These are phyloP conservation scores for Pseudocercospora pini-densiflorae DNA, from an alignment of 2,329 filamentous ascomycete genomes.

Conservation along the genomic window DNA sequence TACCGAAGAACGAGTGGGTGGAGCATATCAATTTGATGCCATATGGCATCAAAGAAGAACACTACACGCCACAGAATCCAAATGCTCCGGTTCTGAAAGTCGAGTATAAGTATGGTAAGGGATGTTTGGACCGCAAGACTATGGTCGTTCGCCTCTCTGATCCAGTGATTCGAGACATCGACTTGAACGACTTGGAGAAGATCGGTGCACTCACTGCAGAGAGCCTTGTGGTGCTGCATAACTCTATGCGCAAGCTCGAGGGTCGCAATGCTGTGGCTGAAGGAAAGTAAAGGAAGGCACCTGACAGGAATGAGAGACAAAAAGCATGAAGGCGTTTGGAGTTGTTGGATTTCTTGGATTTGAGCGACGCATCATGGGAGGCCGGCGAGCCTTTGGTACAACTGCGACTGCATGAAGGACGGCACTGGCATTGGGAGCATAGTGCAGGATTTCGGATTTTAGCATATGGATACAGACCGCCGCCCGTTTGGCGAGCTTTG, in stretches of 20 bases:
- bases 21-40: not conserved
- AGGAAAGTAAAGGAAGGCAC: too few relatives aligned
- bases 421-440: too few relatives aligned
- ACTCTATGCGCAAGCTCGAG: not conserved
- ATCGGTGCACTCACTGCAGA: not conserved
- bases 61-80: not conserved
- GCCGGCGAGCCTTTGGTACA: not conserved
- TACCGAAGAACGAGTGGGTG: not conserved
- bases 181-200: not conserved
- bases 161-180: not conserved
- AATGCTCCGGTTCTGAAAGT: not conserved
- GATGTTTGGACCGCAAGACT: too few relatives aligned
- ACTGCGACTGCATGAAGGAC: not conserved
- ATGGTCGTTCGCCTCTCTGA: not conserved
- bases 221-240: too few relatives aligned
- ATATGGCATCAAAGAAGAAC: not conserved
- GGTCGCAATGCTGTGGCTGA: not conserved
- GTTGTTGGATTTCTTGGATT: not conserved
- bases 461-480: too few relatives aligned
- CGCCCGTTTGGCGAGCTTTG: too few relatives aligned
- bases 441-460: too few relatives aligned
- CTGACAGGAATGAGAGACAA: too few relatives aligned
- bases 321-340: not conserved
- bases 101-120: too few relatives aligned
- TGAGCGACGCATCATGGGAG: not conserved